These are phyloP conservation scores for Ballota nigra DNA, from an alignment of 257 asterid genomes.

Conservation along the genomic window DNA sequence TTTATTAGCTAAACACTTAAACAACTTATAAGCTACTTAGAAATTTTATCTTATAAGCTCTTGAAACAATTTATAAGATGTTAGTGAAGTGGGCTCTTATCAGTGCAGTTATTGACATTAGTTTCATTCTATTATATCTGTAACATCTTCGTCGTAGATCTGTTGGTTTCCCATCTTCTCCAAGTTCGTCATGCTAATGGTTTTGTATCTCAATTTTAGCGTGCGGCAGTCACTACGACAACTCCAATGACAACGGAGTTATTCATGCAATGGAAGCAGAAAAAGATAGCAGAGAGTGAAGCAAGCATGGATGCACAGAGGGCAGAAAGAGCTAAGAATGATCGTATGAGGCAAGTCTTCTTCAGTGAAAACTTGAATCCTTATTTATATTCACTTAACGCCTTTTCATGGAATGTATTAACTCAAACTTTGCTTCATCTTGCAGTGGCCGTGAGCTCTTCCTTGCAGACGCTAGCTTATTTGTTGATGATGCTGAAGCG, in stretches of 20 bases:
- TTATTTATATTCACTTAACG: neutral
- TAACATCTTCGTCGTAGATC: neutral
- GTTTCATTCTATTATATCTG: neutral
- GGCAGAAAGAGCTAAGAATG: conserved; percentile 97
- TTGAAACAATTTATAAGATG: too few species aligned
- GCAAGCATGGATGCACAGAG: conserved; percentile 77
- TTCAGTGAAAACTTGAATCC: neutral
- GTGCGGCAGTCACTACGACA: conserved; percentile 65
- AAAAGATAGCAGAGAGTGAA: conserved; percentile 79
- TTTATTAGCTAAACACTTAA: too few species aligned
- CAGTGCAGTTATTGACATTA: conserved; percentile 1
- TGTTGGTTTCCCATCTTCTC: neutral
- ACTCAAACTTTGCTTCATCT: conserved; percentile 19
- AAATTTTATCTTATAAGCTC: too few species aligned
- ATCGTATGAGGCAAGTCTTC: conserved; percentile 81
- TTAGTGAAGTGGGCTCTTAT: neutral
- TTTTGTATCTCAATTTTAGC: conserved; percentile 42
- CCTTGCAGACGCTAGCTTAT: conserved; percentile 70
- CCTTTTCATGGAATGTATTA: conserved; percentile 3
- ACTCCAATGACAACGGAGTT: conserved; percentile 88
- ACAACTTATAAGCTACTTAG: too few species aligned
- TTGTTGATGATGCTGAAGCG: conserved; percentile 86
- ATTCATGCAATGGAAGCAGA: conserved; percentile 84
- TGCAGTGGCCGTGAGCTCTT: conserved; percentile 93
- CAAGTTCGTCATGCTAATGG: conserved; percentile 20